Conservation (phyloP, 768 basidiomycete genomes). For the Serendipita sp. region DNA sequence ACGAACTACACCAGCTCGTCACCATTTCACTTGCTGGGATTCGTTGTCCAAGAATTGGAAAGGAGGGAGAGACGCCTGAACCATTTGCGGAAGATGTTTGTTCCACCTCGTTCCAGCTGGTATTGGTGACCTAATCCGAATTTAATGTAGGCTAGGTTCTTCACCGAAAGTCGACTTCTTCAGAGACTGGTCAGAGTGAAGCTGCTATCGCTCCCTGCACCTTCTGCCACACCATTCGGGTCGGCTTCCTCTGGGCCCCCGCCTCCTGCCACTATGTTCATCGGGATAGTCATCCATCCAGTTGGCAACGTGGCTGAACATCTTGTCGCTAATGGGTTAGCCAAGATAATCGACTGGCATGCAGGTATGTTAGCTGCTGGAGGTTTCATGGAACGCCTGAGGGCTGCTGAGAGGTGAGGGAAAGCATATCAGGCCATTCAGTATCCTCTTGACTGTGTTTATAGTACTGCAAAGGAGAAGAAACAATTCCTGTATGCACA, state of each 20-base stretch:
- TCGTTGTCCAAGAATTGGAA: conserved; percentile 51
- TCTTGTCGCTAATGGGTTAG: conserved; percentile 68
- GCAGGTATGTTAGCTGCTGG: conserved; percentile 77
- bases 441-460: not conserved
- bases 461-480: conserved; percentile 49
- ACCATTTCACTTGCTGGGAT: conserved; percentile 77
- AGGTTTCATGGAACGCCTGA: conserved; percentile 77
- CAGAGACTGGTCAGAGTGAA: conserved; percentile 64
- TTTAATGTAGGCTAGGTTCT: conserved; percentile 61
- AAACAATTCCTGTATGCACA: conserved; percentile 50
- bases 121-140: not conserved
- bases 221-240: conserved; percentile 69
- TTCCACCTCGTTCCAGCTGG: conserved; percentile 9
- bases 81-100: conserved; percentile 78
- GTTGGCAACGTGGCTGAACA: conserved; percentile 89
- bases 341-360: conserved; percentile 93
- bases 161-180: conserved; percentile 75
- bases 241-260: conserved; percentile 35
- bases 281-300: conserved; percentile 85
- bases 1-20: conserved; percentile 77
- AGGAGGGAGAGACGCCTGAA: conserved; percentile 64
- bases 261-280: conserved; percentile 67
- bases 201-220: conserved; percentile 63
- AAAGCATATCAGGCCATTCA: not conserved
- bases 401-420: conserved; percentile 53